These are phyloP conservation scores for Thozetella sp. DNA, from an alignment of 495 filamentous ascomycete species.

Conservation along the genomic window DNA sequence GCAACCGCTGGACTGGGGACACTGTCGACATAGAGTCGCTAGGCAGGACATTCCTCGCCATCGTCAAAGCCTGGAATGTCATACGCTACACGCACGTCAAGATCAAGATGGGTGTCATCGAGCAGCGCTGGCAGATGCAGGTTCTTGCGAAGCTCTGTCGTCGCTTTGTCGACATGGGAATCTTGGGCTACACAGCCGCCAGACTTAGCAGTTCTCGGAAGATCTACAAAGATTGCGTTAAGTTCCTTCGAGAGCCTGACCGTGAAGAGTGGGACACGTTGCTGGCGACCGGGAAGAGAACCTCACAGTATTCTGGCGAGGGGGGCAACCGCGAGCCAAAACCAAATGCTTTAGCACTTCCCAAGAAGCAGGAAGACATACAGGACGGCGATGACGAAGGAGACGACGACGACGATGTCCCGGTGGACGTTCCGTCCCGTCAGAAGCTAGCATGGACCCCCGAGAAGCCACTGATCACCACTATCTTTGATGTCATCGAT, in stretches of 20 bases:
- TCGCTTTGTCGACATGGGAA: constrained; percentile 69
- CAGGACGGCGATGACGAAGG: constrained; percentile 7
- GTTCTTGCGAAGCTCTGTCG: constrained; percentile 68
- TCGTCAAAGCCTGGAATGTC: constrained; percentile 46
- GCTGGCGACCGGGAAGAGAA: constrained; percentile 36
- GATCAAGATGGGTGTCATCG: constrained; percentile 56
- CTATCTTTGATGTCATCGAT: constrained; percentile 42
- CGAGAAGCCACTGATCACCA: constrained; percentile 43
- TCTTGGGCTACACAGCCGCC: constrained; percentile 69
- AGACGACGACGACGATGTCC: constrained; percentile 14
- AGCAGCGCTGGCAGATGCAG: constrained; percentile 65
- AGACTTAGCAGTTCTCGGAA: constrained; percentile 41
- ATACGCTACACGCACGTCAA: constrained; percentile 64
- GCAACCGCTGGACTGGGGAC: constrained; percentile 49
- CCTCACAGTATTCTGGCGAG: constrained; percentile 30
- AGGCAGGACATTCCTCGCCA: constrained; percentile 44
- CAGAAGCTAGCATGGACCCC: constrained; percentile 34
- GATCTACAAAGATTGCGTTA: constrained; percentile 64
- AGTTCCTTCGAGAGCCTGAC: constrained; percentile 73
- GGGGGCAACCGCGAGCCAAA: constrained; percentile 27
- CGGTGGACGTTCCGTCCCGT: constrained; percentile 19
- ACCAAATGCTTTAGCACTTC: constrained; percentile 25
- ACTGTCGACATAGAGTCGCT: constrained; percentile 52
- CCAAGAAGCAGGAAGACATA: constrained; percentile 14
- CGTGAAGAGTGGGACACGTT: constrained; percentile 64